Base-by-base conservation (phyloP, 805 yeast species). In the Candida quercuum region DNA sequence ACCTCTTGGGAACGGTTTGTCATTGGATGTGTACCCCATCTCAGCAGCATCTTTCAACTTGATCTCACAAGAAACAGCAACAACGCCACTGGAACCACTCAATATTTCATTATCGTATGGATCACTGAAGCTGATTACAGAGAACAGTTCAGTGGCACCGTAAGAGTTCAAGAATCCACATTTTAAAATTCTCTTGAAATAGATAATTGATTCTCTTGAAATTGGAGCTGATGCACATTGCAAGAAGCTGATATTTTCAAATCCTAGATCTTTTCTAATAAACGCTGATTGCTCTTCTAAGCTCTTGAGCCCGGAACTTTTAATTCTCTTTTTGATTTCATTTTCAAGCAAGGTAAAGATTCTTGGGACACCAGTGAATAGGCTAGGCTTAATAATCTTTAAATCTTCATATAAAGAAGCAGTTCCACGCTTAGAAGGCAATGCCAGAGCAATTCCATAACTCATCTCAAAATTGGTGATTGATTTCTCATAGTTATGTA, bases 171-270 rank as follows among this genome's bases (percentile, higher is more conserved):
- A 33, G 22, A 67, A 52, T 11, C 64, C 55, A 34, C 69, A 52
- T 31, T 68, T 66, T 34, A 79, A 64, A 1, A 74, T 60, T 3
- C 74, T 72, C 51, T 70, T 73, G 45, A 79, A 57, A 56, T 76
- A 78, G 40, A 63, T 65, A 24, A 76, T 63, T 1, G 81, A 72
- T 36, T 67, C 74, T 14, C 70, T 65, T 23, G 78, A 66, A 41
- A 79, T 67, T 15, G 86, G 85, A 5, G 86, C 85, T 29, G 80
- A 72, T 5, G 84, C 81, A 35, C 65, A 52, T 36, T 60, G 50
- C 32, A 62, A 42, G 28, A 47, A 47, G 19, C 53, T 46, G 20
- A 61, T 44, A 30, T 67, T 61, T 17, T 60, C 63, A 46, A 69
- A 56, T 2, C 74, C 75, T 18, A 67, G 52, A 24, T 55, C 43